Evolutionary conservation across 352 stramenopile genomes (phyloP).

Genomic region (Phytopythium sindhum): DNA sequence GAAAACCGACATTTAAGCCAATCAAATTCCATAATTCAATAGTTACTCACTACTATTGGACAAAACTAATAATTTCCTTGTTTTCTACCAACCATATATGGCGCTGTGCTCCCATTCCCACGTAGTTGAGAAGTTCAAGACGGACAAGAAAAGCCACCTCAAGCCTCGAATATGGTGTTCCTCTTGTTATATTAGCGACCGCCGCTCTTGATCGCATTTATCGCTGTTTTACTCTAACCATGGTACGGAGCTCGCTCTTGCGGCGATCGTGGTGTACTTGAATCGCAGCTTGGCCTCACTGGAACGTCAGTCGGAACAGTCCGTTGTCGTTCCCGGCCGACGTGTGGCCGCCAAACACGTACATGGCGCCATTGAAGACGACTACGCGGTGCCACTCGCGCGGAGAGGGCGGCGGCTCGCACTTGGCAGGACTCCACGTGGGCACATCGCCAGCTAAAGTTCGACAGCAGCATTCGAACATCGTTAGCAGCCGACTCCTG

Average conservation of each 20-base stretch:
- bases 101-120: no score
- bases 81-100: no score
- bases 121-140: not conserved
- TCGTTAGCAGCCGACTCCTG: not conserved
- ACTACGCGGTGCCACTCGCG: slow-evolving; percentile 55
- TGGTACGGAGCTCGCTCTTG: not conserved
- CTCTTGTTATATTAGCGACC: not conserved
- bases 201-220: not conserved
- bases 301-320: slow-evolving; percentile 22
- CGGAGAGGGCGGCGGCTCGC: slow-evolving; percentile 29
- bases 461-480: not conserved
- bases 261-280: not conserved
- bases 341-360: slow-evolving; percentile 53
- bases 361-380: slow-evolving; percentile 38
- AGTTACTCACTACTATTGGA: no score
- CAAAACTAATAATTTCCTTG: no score
- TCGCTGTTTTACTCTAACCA: not conserved
- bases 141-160: not conserved
- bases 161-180: no score
- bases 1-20: no score
- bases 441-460: slow-evolving; percentile 25
- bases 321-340: slow-evolving; percentile 44
- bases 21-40: no score
- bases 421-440: slow-evolving; percentile 47
- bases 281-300: not conserved